phyloP scores from a whole-genome alignment of 305 asterid genomes.

The Fraxinus nigra region DNA sequence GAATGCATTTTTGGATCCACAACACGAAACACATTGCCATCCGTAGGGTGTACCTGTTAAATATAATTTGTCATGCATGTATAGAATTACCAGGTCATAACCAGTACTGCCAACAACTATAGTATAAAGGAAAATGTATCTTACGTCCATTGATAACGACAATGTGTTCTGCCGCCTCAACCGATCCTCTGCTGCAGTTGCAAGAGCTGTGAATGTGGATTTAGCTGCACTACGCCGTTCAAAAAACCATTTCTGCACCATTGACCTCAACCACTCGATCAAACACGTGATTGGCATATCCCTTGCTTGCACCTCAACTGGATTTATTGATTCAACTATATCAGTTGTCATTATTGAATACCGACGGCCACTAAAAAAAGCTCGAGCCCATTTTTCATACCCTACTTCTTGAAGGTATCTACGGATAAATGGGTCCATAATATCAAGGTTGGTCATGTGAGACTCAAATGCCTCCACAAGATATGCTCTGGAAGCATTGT shows the following conservation, averaged over 20 bases:
- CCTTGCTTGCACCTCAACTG: constrained; percentile 10
- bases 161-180: neutral
- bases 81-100: neutral
- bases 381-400: constrained; percentile 8
- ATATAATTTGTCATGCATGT: neutral
- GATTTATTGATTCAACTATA: constrained; percentile 2
- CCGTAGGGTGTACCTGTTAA: neutral
- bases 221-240: constrained; percentile 4
- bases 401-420: constrained; percentile 8
- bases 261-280: constrained; percentile 9
- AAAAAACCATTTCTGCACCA: constrained; percentile 11
- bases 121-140: neutral
- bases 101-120: neutral
- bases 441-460: constrained; percentile 5
- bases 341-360: constrained; percentile 1
- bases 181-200: neutral
- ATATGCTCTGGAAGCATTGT: constrained; percentile 1
- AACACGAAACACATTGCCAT: neutral
- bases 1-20: neutral
- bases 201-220: constrained; percentile 1
- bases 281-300: constrained; percentile 6
- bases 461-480: constrained; percentile 7
- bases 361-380: neutral
- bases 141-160: neutral
- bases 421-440: neutral